Percentiles rank a stretch among this genome's conserved stretches.
phyloP scores from a whole-genome alignment of 441 rosid species.

The Macaranga tanarius region DNA sequence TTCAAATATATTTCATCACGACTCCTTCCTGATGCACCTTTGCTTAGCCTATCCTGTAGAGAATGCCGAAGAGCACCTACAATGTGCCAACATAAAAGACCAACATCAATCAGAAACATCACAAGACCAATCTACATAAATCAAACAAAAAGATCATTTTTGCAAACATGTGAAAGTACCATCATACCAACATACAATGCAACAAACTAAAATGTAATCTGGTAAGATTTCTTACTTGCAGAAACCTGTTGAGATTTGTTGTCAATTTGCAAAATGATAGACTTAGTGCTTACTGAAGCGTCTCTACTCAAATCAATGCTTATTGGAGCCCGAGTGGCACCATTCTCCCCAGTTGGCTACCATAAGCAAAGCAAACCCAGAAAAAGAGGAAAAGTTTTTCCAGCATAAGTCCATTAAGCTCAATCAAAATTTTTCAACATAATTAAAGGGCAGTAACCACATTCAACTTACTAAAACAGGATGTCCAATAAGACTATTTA shows the following conservation, averaged over 20 bases:
- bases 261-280: conserved; percentile 76
- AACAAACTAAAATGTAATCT: conserved; percentile 19
- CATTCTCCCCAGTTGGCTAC: conserved; percentile 98
- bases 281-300: conserved; percentile 64
- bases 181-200: neutral
- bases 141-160: neutral
- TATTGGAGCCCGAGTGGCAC: conserved; percentile 98
- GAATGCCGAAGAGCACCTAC: conserved; percentile 90
- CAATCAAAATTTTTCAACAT: conserved; percentile 19
- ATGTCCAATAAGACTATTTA: conserved; percentile 93
- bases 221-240: conserved; percentile 60
- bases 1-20: conserved; percentile 84
- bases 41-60: conserved; percentile 84
- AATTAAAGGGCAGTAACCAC: conserved; percentile 18
- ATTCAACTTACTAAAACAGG: conserved; percentile 73
- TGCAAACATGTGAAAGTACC: conserved; percentile 11
- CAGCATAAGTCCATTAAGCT: conserved; percentile 10
- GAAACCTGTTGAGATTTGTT: conserved; percentile 83
- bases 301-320: conserved; percentile 65
- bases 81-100: conserved; percentile 21
- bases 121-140: conserved; percentile 9
- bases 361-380: conserved; percentile 19
- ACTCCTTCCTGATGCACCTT: conserved; percentile 70
- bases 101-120: conserved; percentile 23
- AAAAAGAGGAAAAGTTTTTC: neutral